phyloP scores from a whole-genome alignment of 768 basidiomycete genomes.

The Auriculariales sp. region DNA sequence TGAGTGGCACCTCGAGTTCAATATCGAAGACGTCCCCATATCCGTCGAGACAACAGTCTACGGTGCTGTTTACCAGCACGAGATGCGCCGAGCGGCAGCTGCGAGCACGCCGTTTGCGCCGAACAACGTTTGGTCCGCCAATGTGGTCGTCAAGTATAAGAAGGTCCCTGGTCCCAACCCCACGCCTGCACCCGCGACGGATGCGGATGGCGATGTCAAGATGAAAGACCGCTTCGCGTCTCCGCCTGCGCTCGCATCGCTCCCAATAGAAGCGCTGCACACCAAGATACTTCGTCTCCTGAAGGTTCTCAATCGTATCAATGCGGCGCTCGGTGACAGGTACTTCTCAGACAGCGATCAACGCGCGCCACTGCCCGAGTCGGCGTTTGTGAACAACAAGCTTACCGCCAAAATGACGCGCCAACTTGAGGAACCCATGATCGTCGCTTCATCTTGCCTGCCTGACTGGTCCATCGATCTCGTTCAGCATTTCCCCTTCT shows the following conservation, averaged over 20 bases:
- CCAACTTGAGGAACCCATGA: conserved; percentile 96
- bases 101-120: conserved; percentile 38
- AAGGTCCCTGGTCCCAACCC: conserved; percentile 77
- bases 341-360: conserved; percentile 32
- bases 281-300: conserved; percentile 85
- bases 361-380: conserved; percentile 42
- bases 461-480: conserved; percentile 97
- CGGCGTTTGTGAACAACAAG: conserved; percentile 94
- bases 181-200: too few relatives aligned
- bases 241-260: conserved; percentile 50
- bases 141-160: conserved; percentile 86
- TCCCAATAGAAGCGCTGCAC: conserved; percentile 73
- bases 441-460: conserved; percentile 91
- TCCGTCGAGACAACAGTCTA: conserved; percentile 90
- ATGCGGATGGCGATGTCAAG: conserved; percentile 22
- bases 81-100: conserved; percentile 50
- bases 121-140: conserved; percentile 74
- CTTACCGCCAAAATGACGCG: conserved; percentile 94
- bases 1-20: conserved; percentile 96
- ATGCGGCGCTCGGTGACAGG: conserved; percentile 58
- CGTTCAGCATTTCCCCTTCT: conserved; percentile 92
- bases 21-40: conserved; percentile 79
- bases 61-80: conserved; percentile 88
- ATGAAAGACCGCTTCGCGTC: conserved; percentile 28
- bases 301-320: conserved; percentile 73